These are phyloP conservation scores for Dendrobium chrysotoxum DNA, from an alignment of 106 monocot genomes.

Conservation along the genomic window DNA sequence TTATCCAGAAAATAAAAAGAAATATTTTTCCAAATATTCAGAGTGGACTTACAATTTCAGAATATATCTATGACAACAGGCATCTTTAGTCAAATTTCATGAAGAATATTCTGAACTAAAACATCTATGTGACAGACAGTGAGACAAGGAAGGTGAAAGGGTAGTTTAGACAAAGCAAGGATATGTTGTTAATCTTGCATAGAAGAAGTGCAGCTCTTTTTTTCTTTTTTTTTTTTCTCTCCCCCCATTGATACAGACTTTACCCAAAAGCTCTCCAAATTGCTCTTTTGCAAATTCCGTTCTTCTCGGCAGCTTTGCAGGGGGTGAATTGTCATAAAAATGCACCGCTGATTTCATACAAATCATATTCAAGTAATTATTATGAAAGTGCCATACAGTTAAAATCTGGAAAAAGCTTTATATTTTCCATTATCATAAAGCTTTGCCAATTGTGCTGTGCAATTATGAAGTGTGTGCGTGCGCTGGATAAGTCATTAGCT, in stretches of 20 bases:
- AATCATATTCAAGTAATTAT: neutral
- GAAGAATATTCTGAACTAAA: neutral
- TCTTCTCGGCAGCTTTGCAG: neutral
- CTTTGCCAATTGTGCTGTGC: neutral
- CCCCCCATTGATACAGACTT: neutral
- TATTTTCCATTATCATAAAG: neutral
- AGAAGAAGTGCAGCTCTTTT: neutral
- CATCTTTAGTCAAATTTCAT: neutral
- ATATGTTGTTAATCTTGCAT: neutral
- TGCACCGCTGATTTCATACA: neutral
- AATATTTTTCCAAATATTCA: neutral
- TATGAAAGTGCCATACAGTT: too few species aligned
- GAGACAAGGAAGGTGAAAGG: neutral
- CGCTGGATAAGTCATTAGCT: neutral
- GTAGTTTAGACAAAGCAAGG: neutral
- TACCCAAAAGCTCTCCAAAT: constrained; percentile 1
- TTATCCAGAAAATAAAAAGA: neutral
- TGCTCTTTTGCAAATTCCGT: neutral
- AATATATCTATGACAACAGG: neutral
- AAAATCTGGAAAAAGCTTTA: too few species aligned
- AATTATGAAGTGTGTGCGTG: neutral
- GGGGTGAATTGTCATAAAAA: neutral
- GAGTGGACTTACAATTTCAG: neutral
- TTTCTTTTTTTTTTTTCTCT: neutral
- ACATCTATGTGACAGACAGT: neutral